Evolutionary conservation across 2,329 filamentous ascomycete species (phyloP), one percentile per base, ranked within the genome.

Genomic region (Alternaria sp.): DNA sequence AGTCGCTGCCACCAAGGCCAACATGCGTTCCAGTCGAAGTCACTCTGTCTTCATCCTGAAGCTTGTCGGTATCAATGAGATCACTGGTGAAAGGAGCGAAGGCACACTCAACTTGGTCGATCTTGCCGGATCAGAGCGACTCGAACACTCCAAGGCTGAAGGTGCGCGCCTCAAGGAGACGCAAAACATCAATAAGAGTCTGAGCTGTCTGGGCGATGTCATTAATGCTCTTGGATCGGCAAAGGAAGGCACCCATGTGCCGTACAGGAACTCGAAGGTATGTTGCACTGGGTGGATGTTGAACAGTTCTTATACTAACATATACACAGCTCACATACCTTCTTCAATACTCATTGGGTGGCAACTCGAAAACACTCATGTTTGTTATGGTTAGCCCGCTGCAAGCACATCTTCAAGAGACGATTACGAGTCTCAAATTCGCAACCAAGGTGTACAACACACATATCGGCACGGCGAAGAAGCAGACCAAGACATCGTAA

Each of bases 281-380:
- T 68, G 81, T 42, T 24, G 23, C n/a, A 36, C 17, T 31, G 10
- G 4, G 2, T n/a, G 8, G 17, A 37, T 7, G 5, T 14, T 1
- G 9, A 33, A 2, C 3, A 2, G 28, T 9, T 28, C 7, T 5
- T 6, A 28, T 36, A 54, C 61, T 69, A 69, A 71, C 34, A 34
- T 13, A 4, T 41, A 9, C 3, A 10, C 49, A 90, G 85, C 84
- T 99, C 65, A 99, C 95, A 8, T 96, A 97, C 73, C 84, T 99
- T 45, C 85, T 99, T 36, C 92, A 98, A 85, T 96, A 95, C 74
- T 97, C 92, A 3, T 83, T 99, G 7, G 94, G 95, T 4, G 95
- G 95, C 14, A 97, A 97, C 77, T 95, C 90, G 68, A 96, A 97
- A 80, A 99, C 95, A 0, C 88, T 99, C 70, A 99, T 99, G 95